These are phyloP conservation scores for Melampsora medusae DNA, from an alignment of 1,284 basidiomycete species.

Conservation along the genomic window DNA sequence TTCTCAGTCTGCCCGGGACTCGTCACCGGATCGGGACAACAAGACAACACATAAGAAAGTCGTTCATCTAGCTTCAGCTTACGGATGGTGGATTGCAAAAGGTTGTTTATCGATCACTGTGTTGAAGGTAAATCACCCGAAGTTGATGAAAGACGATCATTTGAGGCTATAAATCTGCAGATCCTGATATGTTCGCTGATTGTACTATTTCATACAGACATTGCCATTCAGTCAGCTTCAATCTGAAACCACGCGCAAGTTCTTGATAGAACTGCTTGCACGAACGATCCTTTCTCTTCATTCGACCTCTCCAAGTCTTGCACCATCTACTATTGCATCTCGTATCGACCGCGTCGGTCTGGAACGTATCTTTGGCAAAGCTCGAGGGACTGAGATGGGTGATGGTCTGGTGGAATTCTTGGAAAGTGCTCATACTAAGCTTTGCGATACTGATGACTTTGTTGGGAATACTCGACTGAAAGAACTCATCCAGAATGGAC, in stretches of 20 bases:
- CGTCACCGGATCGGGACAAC: conserved; percentile 53
- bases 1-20: conserved; percentile 63
- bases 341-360: neutral
- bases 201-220: neutral
- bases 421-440: neutral
- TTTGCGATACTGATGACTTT: neutral
- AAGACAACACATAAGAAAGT: conserved; percentile 61
- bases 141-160: conserved; percentile 33
- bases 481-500: neutral
- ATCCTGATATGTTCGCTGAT: neutral
- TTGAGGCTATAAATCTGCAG: neutral
- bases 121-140: conserved; percentile 67
- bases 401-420: neutral
- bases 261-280: conserved; percentile 5
- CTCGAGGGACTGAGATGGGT: conserved; percentile 3
- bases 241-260: neutral
- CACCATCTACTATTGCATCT: conserved; percentile 6
- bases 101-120: conserved; percentile 69
- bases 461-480: neutral
- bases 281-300: neutral
- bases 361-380: conserved; percentile 1
- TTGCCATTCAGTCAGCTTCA: neutral
- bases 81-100: conserved; percentile 80
- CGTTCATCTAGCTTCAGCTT: conserved; percentile 69
- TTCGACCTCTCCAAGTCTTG: conserved; percentile 11